These are phyloP conservation scores for Ceratocystis cubensis DNA, from an alignment of 2,329 filamentous ascomycete species.

Conservation along the genomic window DNA sequence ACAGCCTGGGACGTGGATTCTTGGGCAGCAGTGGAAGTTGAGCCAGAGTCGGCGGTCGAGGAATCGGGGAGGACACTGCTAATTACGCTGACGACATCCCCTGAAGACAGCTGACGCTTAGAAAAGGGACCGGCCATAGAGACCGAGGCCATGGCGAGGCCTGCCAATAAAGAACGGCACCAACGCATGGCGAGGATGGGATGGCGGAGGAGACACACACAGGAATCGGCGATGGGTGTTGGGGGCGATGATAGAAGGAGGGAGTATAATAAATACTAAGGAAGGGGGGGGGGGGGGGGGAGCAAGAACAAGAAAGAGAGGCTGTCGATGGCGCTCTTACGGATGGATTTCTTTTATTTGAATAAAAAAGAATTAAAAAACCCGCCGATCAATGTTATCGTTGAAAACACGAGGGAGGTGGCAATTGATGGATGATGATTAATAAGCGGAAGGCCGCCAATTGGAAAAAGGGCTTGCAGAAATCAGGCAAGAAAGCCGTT, in stretches of 20 bases:
- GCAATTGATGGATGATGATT: constrained; percentile 2
- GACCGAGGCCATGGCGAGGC: constrained; percentile 13
- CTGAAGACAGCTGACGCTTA: constrained; percentile 10
- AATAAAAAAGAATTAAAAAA: background rate
- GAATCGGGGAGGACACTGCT: background rate
- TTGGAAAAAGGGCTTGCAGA: background rate
- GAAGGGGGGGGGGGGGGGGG: background rate
- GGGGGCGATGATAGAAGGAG: background rate
- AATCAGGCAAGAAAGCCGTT: too few relatives aligned
- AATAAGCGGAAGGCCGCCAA: constrained; percentile 2
- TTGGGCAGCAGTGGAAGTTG: constrained; percentile 4
- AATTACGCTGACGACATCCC: background rate
- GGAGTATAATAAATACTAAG: background rate
- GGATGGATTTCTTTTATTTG: background rate
- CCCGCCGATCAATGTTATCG: background rate
- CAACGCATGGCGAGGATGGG: constrained; percentile 17
- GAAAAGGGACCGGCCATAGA: constrained; percentile 13
- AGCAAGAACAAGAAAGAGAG: background rate
- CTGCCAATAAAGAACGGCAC: constrained; percentile 15
- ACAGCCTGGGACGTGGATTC: constrained; percentile 6
- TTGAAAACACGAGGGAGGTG: background rate
- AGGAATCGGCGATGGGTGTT: background rate
- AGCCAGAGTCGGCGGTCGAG: background rate
- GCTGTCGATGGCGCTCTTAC: background rate
- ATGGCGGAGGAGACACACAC: background rate